Evolutionary conservation across 2,329 filamentous ascomycete genomes (phyloP).

Genomic region (Cordyceps javanica): DNA sequence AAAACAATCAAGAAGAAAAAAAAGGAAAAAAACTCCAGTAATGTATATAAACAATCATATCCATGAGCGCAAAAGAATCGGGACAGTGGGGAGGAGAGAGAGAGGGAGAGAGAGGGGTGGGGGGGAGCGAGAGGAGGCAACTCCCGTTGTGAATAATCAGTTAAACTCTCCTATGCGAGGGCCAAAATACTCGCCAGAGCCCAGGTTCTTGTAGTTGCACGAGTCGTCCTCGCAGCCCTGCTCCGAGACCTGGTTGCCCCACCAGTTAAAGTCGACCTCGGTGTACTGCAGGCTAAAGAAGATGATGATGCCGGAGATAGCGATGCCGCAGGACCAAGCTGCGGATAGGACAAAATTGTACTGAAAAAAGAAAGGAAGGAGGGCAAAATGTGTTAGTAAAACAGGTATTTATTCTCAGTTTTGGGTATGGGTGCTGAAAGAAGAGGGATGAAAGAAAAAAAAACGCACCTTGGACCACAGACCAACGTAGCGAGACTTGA

Average conservation of each 20-base stretch:
- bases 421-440: no score
- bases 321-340: constrained; percentile 43
- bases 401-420: no score
- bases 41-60: constrained; percentile 5
- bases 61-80: constrained; percentile 2
- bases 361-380: constrained; percentile 19
- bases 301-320: constrained; percentile 45
- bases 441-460: background rate
- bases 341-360: constrained; percentile 50
- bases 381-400: background rate
- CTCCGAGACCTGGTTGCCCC: constrained; percentile 39
- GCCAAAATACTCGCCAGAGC: constrained; percentile 32
- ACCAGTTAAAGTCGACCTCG: constrained; percentile 39
- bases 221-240: constrained; percentile 36
- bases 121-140: no score
- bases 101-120: no score
- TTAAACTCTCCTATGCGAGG: constrained; percentile 34
- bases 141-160: constrained; percentile 15
- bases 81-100: no score
- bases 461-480: constrained; percentile 45
- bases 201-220: constrained; percentile 31
- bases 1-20: background rate
- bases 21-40: background rate
- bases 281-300: constrained; percentile 46
- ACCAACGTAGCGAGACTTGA: constrained; percentile 41